Conservation (phyloP, 805 yeast genomes). For the Pichia phayaonensis region DNA sequence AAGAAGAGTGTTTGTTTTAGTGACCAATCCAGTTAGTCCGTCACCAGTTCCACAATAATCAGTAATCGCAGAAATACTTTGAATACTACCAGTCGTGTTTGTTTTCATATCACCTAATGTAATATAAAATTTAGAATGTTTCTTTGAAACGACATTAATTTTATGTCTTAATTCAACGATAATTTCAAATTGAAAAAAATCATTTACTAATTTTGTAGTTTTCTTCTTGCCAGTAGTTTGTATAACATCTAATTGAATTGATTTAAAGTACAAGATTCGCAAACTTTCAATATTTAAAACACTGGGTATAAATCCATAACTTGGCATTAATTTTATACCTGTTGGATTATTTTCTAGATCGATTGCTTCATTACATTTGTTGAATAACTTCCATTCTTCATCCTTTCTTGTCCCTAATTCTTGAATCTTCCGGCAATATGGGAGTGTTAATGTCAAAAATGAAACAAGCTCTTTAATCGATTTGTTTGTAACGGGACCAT, state of each 20-base stretch:
- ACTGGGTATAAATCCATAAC: slow-evolving; percentile 2
- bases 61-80: background rate
- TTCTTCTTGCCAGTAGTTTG: slow-evolving; percentile 12
- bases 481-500: slow-evolving; percentile 5
- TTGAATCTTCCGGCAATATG: slow-evolving; percentile 19
- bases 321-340: slow-evolving; percentile 1
- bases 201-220: slow-evolving; percentile 17
- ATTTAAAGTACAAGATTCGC: slow-evolving; percentile 20
- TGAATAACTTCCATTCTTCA: slow-evolving; percentile 8
- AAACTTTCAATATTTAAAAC: slow-evolving; percentile 15
- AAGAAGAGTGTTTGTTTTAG: slow-evolving; percentile 8
- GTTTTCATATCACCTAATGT: slow-evolving; percentile 14
- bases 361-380: slow-evolving; percentile 12
- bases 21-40: slow-evolving; percentile 6
- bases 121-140: slow-evolving; percentile 17
- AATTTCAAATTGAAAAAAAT: slow-evolving; percentile 15
- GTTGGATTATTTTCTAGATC: slow-evolving; percentile 5
- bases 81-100: background rate
- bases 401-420: slow-evolving; percentile 11
- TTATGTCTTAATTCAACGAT: slow-evolving; percentile 21
- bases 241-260: slow-evolving; percentile 4
- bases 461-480: slow-evolving; percentile 22
- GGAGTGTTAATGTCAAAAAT: slow-evolving; percentile 25
- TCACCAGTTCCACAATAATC: slow-evolving; percentile 10
- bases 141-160: slow-evolving; percentile 13